phyloP scores from a whole-genome alignment of 1,284 basidiomycete species.

The Marasmius sp. region DNA sequence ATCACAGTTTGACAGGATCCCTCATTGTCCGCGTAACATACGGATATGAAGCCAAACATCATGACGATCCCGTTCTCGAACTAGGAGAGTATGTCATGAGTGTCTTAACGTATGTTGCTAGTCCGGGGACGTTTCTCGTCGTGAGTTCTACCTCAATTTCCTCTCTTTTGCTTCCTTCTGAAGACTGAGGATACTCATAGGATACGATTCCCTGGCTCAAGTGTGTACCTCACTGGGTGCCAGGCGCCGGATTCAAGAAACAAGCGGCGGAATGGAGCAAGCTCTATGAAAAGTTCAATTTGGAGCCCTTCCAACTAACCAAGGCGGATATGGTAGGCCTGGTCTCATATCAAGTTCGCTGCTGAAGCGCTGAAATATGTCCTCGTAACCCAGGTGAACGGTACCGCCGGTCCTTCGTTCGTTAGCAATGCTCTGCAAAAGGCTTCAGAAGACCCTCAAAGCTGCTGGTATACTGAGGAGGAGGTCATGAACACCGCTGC shows the following conservation, averaged over 20 bases:
- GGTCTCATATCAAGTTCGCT: not conserved
- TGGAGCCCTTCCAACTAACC: slow-evolving; percentile 1
- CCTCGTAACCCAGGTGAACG: slow-evolving; percentile 4
- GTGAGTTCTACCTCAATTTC: not conserved
- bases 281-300: not conserved
- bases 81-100: not conserved
- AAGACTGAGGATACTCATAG: not conserved
- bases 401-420: slow-evolving; percentile 7
- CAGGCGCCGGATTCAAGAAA: slow-evolving; percentile 13
- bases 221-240: slow-evolving; percentile 11
- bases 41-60: not conserved
- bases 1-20: not conserved
- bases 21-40: not conserved
- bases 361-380: not conserved
- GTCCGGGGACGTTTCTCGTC: not conserved
- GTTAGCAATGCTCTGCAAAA: slow-evolving; percentile 1
- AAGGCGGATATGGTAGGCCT: slow-evolving; percentile 6
- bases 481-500: not conserved
- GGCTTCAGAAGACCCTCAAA: not conserved
- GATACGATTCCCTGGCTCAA: slow-evolving; percentile 13
- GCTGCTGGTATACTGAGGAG: slow-evolving; percentile 1
- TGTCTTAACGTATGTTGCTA: not conserved
- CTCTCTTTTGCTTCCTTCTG: not conserved
- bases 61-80: not conserved
- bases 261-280: slow-evolving; percentile 7